Evolutionary conservation across 2,329 filamentous ascomycete genomes (phyloP).

Genomic region (Calonectria pteridis): DNA sequence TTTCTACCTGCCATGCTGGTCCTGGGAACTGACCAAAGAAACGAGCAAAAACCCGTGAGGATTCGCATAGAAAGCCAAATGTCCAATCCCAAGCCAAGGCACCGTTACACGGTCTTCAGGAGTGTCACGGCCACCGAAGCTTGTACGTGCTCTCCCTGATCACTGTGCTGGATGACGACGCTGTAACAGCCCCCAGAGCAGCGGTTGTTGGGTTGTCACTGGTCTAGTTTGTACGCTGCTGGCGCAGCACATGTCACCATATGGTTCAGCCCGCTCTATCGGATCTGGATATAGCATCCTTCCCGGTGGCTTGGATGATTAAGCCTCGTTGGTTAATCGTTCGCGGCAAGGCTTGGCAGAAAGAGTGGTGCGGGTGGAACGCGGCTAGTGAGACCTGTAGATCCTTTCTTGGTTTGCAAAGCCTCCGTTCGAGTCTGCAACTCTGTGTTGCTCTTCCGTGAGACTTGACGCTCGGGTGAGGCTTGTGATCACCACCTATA

Average conservation of each 20-base stretch:
- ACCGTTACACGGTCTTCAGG: not conserved
- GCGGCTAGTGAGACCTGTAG: conserved; percentile 1
- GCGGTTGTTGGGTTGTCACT: not conserved
- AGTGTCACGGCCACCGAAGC: not conserved
- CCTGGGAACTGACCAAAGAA: not conserved
- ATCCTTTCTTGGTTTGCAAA: conserved; percentile 9
- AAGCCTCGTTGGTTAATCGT: conserved; percentile 12
- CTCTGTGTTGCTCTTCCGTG: conserved; percentile 8
- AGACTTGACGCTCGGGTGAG: conserved; percentile 13
- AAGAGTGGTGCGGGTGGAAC: conserved; percentile 16
- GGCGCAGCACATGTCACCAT: not conserved
- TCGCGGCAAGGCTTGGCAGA: not conserved
- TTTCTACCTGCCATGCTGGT: not conserved
- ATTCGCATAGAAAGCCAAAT: conserved; percentile 1
- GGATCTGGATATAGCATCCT: not conserved
- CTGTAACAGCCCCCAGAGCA: conserved; percentile 9
- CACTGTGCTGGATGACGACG: conserved; percentile 2
- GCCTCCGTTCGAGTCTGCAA: not conserved
- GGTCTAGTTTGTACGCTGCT: not conserved
- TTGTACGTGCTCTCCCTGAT: conserved; percentile 6
- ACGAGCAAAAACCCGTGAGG: not conserved
- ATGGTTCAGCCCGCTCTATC: not conserved
- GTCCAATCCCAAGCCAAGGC: not conserved
- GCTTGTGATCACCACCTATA: conserved; percentile 9
- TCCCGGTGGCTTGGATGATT: conserved; percentile 3